Conservation (phyloP, 2,329 filamentous ascomycete genomes). For the Elsinoe australis region DNA sequence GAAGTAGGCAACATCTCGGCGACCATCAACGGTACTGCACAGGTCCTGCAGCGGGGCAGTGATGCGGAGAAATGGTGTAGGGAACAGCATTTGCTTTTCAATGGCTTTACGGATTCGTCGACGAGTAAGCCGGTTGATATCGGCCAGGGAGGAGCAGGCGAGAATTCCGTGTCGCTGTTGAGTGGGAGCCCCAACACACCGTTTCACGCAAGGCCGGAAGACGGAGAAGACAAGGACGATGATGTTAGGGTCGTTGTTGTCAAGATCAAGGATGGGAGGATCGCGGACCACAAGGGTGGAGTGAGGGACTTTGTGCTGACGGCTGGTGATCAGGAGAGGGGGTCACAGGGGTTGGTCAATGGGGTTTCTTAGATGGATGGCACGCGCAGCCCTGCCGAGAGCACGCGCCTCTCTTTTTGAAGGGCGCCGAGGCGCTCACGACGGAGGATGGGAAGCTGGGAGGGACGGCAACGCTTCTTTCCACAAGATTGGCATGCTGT, state of each 20-base stretch:
- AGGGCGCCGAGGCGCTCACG: no score
- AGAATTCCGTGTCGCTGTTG: constrained; percentile 24
- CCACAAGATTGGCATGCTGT: no score
- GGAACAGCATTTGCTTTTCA: constrained; percentile 79
- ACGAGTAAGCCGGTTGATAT: constrained; percentile 14
- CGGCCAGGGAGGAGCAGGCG: constrained; percentile 24
- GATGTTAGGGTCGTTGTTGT: constrained; percentile 85
- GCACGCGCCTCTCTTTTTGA: background rate
- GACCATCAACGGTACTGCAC: constrained; percentile 84
- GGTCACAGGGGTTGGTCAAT: constrained; percentile 15
- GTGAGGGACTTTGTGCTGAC: constrained; percentile 64
- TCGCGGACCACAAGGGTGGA: constrained; percentile 91
- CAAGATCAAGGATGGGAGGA: constrained; percentile 72
- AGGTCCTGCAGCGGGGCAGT: constrained; percentile 62
- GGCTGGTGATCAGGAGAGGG: background rate
- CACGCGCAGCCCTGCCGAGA: background rate
- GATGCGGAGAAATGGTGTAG: constrained; percentile 81
- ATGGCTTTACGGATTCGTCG: constrained; percentile 47
- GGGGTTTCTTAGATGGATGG: constrained; percentile 13
- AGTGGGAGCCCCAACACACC: constrained; percentile 21
- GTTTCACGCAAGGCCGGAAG: constrained; percentile 6
- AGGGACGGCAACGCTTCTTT: no score
- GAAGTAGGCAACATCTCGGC: constrained; percentile 82
- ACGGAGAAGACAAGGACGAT: constrained; percentile 51
- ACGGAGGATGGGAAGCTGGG: no score